Evolutionary conservation across 2,329 filamentous ascomycete species (phyloP), one percentile per base, ranked within the genome.

Genomic region (Phaeomoniella chlamydospora): DNA sequence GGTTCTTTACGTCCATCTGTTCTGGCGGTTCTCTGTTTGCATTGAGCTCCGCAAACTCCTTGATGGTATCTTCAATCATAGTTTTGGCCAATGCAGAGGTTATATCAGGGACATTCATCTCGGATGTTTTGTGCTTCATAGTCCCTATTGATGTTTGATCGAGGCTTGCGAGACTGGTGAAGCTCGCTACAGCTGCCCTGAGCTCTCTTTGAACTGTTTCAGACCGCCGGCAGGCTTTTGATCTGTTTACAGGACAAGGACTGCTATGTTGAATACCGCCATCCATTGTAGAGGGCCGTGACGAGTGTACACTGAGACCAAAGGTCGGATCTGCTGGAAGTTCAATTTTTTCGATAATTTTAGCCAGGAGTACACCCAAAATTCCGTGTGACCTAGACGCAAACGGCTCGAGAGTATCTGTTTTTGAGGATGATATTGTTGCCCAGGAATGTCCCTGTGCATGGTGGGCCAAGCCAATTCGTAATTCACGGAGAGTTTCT

Each of bases 381-480:
- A 83, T 70, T 10, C 80, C 71, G 39, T 26, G 22, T 26, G n/a
- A n/a, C 22, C 22, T 26, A n/a, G 6, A 26, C n/a, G 22, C 6
- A n/a, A 6, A 9, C n/a, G 37, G 18, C 29, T 41, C 39, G 16
- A 44, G 33, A n/a, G 41, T 35, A 34, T 37, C 29, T 41, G 35
- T 19, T 46, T 43, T 35, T 48, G 45, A 3, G 37, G 17, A 5
- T 41, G 45, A 17, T 40, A 31, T 26, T n/a, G 22, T 26, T 17
- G 43, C 43, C 41, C 43, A 47, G 3, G 42, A 58, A 18, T 60
- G 54, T 18, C 57, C 56, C 43, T 62, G 55, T 3, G 67, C 66
- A 42, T 71, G 64, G 4, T 61, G 51, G 4, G 81, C 74, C 37
- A 90, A 74, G 4, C 84, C 81, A 4, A 90, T 68, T 31, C 81